Conservation (phyloP, 768 basidiomycete genomes). For the Antrodiella citrinella region DNA sequence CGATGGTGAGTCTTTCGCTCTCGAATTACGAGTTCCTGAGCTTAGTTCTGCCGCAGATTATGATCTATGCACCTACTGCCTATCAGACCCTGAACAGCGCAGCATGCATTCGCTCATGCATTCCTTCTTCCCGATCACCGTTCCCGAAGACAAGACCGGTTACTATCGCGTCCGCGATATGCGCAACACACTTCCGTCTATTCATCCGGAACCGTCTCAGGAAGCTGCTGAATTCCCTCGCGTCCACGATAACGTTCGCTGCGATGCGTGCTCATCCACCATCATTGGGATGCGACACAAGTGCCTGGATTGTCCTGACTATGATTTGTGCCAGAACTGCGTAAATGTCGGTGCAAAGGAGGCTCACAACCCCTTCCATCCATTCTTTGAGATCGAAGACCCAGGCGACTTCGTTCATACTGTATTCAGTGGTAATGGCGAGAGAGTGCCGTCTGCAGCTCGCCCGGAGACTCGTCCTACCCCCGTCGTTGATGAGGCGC, state of each 20-base stretch:
- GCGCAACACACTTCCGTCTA: not conserved
- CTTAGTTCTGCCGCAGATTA: conserved; percentile 38
- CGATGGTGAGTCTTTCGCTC: conserved; percentile 20
- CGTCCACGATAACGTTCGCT: conserved; percentile 20
- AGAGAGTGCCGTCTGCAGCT: conserved; percentile 12
- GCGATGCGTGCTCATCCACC: conserved; percentile 46
- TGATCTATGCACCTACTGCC: conserved; percentile 60
- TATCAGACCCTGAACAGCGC: conserved; percentile 23
- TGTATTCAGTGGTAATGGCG: conserved; percentile 36
- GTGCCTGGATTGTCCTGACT: conserved; percentile 75
- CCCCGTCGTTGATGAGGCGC: not conserved
- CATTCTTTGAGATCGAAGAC: conserved; percentile 61
- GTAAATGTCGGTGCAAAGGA: conserved; percentile 19
- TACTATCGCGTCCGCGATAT: conserved; percentile 3
- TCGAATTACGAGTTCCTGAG: not conserved
- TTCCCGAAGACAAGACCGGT: conserved; percentile 1
- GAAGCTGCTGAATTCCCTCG: not conserved
- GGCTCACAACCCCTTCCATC: conserved; percentile 51
- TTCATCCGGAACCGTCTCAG: not conserved
- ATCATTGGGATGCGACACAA: conserved; percentile 66
- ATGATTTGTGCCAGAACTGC: conserved; percentile 68
- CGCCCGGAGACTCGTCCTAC: not conserved
- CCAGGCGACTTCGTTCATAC: conserved; percentile 62
- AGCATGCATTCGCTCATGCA: conserved; percentile 3
- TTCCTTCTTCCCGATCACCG: conserved; percentile 8